A percentile compares a stretch with the other conserved stretches of the same genome.
Conservation (phyloP, 495 filamentous ascomycete genomes). For the Podospora conica region DNA sequence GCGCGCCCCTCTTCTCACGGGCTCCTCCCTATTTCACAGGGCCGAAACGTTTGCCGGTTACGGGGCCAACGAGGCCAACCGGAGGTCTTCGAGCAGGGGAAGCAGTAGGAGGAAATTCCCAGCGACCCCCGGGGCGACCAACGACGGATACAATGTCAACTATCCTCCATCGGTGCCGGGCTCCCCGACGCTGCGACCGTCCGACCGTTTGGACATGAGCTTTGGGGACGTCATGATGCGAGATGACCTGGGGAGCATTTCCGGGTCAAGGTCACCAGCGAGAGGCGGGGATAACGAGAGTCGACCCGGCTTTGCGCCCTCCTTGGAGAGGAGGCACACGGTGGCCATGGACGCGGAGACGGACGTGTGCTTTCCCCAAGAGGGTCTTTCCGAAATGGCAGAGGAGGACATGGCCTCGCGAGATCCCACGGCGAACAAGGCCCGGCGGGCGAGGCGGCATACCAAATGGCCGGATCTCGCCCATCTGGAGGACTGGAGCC, state of each 20-base stretch:
- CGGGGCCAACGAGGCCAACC: constrained; percentile 34
- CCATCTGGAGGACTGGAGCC: constrained; percentile 84
- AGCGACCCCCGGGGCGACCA: constrained; percentile 29
- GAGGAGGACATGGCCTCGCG: constrained; percentile 58
- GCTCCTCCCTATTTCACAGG: constrained; percentile 25
- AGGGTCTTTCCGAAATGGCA: constrained; percentile 68
- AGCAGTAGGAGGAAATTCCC: constrained; percentile 31
- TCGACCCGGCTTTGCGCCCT: constrained; percentile 19
- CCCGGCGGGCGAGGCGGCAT: constrained; percentile 48
- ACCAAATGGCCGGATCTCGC: constrained; percentile 55
- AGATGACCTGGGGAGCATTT: constrained; percentile 40
- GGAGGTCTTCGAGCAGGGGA: constrained; percentile 36
- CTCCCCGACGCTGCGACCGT: constrained; percentile 57
- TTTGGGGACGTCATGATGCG: constrained; percentile 77
- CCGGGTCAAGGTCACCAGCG: constrained; percentile 24
- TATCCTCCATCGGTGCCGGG: constrained; percentile 92
- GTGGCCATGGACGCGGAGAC: constrained; percentile 58
- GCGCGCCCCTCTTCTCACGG: constrained; percentile 52
- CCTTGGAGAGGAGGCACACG: constrained; percentile 41
- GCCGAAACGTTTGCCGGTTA: constrained; percentile 31
- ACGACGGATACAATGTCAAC: constrained; percentile 71
- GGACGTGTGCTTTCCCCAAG: constrained; percentile 89
- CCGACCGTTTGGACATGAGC: constrained; percentile 47
- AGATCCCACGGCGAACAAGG: constrained; percentile 26
- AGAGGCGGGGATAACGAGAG: constrained; percentile 29